These are phyloP conservation scores for Taxillus chinensis DNA, from an alignment of 164 flowering plant genomes.

Conservation along the genomic window DNA sequence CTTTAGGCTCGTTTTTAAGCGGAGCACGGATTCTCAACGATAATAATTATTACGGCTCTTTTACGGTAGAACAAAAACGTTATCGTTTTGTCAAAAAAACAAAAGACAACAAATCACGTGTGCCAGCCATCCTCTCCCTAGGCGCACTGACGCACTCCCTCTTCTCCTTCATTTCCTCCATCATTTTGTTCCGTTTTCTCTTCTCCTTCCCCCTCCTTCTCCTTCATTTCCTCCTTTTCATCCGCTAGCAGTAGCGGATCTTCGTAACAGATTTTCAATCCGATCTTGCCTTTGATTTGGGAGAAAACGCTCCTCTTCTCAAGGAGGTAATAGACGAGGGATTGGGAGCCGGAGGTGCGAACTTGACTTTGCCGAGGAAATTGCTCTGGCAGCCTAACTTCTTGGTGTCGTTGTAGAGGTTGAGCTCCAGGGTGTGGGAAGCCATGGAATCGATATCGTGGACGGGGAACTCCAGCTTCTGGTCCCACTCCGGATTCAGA, in stretches of 20 bases:
- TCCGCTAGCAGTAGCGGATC: slow-evolving; percentile 38
- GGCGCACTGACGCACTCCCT: too few relatives aligned
- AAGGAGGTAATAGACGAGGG: slow-evolving; percentile 68
- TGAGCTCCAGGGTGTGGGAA: slow-evolving; percentile 47
- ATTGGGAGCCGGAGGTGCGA: slow-evolving; percentile 45
- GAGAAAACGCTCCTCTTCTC: slow-evolving; percentile 94
- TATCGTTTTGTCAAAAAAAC: too few relatives aligned
- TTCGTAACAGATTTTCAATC: slow-evolving; percentile 58
- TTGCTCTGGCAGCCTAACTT: slow-evolving; percentile 52
- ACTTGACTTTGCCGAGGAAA: slow-evolving; percentile 79
- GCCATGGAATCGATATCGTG: slow-evolving; percentile 53
- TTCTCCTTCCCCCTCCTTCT: slow-evolving; percentile 27
- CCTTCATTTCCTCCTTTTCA: too few relatives aligned
- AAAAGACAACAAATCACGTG: too few relatives aligned
- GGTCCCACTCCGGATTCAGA: slow-evolving; percentile 89
- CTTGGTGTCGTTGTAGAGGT: slow-evolving; percentile 79
- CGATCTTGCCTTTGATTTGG: slow-evolving; percentile 86
- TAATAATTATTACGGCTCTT: too few relatives aligned
- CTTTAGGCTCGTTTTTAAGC: too few relatives aligned
- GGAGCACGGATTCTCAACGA: too few relatives aligned
- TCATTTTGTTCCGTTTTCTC: too few relatives aligned
- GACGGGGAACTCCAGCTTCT: slow-evolving; percentile 66
- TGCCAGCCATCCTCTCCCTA: too few relatives aligned
- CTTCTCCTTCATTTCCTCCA: slow-evolving; percentile 11
- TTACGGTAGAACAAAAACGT: too few relatives aligned